These are phyloP conservation scores for Achlya hypogyna DNA, from an alignment of 352 stramenopile genomes.

Conservation along the genomic window DNA sequence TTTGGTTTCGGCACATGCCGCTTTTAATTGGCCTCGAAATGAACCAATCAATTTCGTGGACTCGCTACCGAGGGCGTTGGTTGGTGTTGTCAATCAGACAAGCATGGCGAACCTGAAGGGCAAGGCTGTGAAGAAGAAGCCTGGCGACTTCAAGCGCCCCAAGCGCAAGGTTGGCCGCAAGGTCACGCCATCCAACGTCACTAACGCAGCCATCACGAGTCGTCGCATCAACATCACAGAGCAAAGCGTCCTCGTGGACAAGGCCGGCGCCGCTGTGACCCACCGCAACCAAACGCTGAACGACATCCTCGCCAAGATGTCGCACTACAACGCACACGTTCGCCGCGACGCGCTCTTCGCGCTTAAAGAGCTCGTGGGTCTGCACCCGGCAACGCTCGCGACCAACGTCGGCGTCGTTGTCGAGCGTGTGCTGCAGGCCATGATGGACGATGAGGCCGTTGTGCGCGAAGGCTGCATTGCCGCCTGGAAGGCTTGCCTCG, in stretches of 20 bases:
- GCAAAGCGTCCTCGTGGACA: constrained; percentile 68
- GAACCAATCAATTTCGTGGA: background rate
- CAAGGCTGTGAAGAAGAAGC: constrained; percentile 62
- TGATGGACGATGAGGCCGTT: constrained; percentile 71
- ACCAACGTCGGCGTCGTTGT: constrained; percentile 63
- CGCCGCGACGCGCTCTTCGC: constrained; percentile 59
- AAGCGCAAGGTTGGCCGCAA: constrained; percentile 81
- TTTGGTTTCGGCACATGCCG: background rate
- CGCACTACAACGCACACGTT: constrained; percentile 77
- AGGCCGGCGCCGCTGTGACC: constrained; percentile 48
- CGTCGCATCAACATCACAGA: constrained; percentile 76
- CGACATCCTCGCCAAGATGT: constrained; percentile 53
- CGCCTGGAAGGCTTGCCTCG: constrained; percentile 38
- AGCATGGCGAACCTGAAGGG: background rate
- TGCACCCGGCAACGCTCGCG: constrained; percentile 42
- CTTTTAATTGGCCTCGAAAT: background rate
- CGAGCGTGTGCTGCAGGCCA: constrained; percentile 62
- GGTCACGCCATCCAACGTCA: constrained; percentile 63
- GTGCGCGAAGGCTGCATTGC: constrained; percentile 60
- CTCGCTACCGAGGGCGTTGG: background rate
- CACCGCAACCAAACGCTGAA: constrained; percentile 55
- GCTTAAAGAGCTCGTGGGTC: constrained; percentile 45
- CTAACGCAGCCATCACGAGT: constrained; percentile 57
- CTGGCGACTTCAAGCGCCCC: constrained; percentile 75
- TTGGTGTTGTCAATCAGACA: background rate